phyloP scores from a whole-genome alignment of 1,284 basidiomycete genomes.

The Malassezia nana region DNA sequence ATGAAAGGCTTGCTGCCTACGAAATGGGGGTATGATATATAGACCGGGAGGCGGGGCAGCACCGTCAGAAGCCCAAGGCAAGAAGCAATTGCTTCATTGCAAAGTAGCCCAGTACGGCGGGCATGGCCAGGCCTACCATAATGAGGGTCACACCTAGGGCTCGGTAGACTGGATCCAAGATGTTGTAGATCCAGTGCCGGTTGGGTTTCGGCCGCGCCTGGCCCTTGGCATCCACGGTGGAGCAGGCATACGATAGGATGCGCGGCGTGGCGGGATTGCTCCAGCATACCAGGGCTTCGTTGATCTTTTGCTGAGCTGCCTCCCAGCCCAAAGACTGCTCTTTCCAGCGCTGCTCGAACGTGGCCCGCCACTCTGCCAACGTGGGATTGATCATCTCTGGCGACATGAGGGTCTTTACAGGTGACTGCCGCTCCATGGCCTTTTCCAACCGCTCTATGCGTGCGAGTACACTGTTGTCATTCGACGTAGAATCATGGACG shows the following conservation, averaged over 20 bases:
- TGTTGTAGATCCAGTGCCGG: not conserved
- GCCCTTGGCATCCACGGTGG: not conserved
- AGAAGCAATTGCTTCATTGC: not conserved
- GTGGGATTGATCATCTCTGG: not conserved
- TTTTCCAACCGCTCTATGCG: conserved; percentile 3
- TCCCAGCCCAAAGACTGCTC: conserved; percentile 4
- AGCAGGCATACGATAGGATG: not conserved
- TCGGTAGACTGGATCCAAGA: not conserved
- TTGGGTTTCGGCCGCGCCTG: not conserved
- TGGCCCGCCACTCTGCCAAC: conserved; percentile 2
- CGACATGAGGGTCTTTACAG: not conserved
- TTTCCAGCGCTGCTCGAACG: conserved; percentile 12
- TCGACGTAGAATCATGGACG: not conserved
- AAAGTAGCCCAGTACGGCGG: not conserved
- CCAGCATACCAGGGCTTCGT: not conserved
- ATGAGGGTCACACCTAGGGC: not conserved
- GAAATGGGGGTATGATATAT: not conserved
- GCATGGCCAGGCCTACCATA: not conserved
- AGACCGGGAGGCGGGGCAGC: not conserved
- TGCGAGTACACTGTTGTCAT: not conserved
- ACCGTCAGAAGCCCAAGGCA: not conserved
- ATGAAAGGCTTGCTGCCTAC: not conserved
- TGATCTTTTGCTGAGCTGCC: conserved; percentile 2
- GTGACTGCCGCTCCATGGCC: not conserved
- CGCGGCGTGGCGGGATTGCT: not conserved